Percentiles rank a stretch among this genome's conserved stretches.
These are phyloP conservation scores for Acer saccharum DNA, from an alignment of 345 rosid species.

Conservation along the genomic window DNA sequence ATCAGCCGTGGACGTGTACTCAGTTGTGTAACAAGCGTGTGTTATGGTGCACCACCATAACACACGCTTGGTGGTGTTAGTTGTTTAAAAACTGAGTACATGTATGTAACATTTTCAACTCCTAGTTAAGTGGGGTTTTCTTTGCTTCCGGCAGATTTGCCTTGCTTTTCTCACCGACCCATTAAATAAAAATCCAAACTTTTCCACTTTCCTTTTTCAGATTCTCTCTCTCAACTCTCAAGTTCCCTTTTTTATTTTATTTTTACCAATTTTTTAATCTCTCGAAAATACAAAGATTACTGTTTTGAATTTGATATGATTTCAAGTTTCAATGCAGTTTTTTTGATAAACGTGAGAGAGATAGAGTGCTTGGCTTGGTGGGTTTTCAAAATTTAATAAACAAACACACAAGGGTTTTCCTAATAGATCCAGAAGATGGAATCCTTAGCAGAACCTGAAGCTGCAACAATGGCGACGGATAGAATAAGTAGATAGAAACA, in stretches of 20 bases:
- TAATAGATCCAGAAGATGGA: background rate
- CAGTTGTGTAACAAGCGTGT: background rate
- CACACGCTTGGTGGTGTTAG: no score
- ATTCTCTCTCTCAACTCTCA: background rate
- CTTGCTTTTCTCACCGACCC: background rate
- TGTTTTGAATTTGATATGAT: background rate
- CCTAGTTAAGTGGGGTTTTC: background rate
- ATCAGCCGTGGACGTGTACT: no score
- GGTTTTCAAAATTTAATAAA: background rate
- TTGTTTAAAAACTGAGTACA: background rate
- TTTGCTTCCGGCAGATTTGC: background rate
- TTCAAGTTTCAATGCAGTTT: background rate
- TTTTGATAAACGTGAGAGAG: background rate
- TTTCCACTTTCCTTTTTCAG: background rate
- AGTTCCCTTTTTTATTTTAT: background rate
- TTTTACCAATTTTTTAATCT: background rate
- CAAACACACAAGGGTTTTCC: background rate
- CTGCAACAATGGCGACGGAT: background rate
- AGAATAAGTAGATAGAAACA: background rate
- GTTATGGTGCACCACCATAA: no score
- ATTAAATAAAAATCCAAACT: background rate
- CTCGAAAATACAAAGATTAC: background rate
- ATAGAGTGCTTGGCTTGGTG: background rate
- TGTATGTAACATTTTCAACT: background rate
- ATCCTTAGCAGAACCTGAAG: conserved; percentile 1